Evolutionary conservation across 2,329 filamentous ascomycete species (phyloP), one percentile per base, ranked within the genome.

Genomic region (Magnaporthales sp.): DNA sequence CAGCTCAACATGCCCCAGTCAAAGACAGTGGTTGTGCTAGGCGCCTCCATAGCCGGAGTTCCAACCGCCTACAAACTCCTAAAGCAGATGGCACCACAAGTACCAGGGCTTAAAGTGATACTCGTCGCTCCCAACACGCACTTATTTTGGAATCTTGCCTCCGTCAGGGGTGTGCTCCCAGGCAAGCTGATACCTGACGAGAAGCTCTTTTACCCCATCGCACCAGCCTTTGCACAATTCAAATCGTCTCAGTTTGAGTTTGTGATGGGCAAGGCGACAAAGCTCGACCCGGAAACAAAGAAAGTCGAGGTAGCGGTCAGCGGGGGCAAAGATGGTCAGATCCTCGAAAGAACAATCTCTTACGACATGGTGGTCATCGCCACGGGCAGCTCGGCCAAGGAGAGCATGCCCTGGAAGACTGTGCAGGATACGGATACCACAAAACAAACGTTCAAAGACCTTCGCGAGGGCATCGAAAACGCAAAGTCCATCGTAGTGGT

Each of bases 341-440:
- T 46, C 6, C 72, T 68, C 5, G 70, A 71, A n/a, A 74, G 76
- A 6, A 74, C 74, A 11, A 71, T 86, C 66, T 68, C 68, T 24
- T 88, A 87, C 71, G 79, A 86, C 69, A 80, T 79, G 26, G 76
- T 87, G 13, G 72, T 88, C 68, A 74, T 88, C 60, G 84, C 84
- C 10, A 88, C 85, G 2, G 86, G 86, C 8, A 75, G 81, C 3
- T 75, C 76, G 30, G 77, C 79, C 32, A 75, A 71, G 26, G 79
- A 77, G 4, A 74, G 72, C 68, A 76, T 82, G 74, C 83, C 84
- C 0, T 86, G 81, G 74, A 87, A 86, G 73, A 74, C 73, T 24
- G 69, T 81, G 10, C 66, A 67, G 51, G 78, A 78, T 1, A 79
- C 79, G 0, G 76, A 80, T 66, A 71, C 78, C 66, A 83, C 82